A percentile compares a stretch with the other conserved stretches of the same genome.
Evolutionary conservation across 495 filamentous ascomycete genomes (phyloP).

Genomic region (Talaromyces trachyspermus): DNA sequence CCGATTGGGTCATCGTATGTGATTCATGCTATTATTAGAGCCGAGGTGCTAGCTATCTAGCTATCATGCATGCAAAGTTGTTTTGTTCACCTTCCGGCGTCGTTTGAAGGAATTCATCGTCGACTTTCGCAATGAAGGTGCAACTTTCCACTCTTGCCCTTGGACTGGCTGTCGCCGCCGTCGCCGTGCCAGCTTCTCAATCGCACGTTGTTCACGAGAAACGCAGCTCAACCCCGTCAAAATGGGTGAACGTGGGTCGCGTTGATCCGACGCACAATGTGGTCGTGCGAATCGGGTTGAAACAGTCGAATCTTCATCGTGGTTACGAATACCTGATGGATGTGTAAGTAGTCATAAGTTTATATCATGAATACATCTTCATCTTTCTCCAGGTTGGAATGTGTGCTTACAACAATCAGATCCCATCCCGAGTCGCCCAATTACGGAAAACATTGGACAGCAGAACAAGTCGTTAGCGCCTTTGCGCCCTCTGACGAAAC

Average conservation of each 20-base stretch:
- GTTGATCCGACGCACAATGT: conserved; percentile 14
- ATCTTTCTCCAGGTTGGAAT: background rate
- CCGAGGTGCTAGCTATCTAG: too few relatives aligned
- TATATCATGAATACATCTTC: background rate
- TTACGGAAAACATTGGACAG: conserved; percentile 40
- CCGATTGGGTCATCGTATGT: too few relatives aligned
- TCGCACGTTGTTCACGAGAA: conserved; percentile 27
- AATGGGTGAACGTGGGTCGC: conserved; percentile 17
- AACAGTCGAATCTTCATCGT: conserved; percentile 36
- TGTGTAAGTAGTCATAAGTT: conserved; percentile 15
- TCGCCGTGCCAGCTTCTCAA: too few relatives aligned
- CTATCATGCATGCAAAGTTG: too few relatives aligned
- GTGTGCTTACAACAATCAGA: background rate
- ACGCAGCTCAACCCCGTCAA: conserved; percentile 13
- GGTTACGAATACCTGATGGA: conserved; percentile 36
- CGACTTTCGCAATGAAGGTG: too few relatives aligned
- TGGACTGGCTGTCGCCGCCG: too few relatives aligned
- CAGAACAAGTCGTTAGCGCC: conserved; percentile 32
- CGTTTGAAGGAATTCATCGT: too few relatives aligned
- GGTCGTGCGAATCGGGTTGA: conserved; percentile 39
- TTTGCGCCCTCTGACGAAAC: conserved; percentile 31
- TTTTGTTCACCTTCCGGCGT: too few relatives aligned
- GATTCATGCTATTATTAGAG: too few relatives aligned
- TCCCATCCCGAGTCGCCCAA: conserved; percentile 32
- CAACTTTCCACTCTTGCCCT: too few relatives aligned